phyloP scores from a whole-genome alignment of 2,329 filamentous ascomycete genomes.

The Plenodomus lindquistii region DNA sequence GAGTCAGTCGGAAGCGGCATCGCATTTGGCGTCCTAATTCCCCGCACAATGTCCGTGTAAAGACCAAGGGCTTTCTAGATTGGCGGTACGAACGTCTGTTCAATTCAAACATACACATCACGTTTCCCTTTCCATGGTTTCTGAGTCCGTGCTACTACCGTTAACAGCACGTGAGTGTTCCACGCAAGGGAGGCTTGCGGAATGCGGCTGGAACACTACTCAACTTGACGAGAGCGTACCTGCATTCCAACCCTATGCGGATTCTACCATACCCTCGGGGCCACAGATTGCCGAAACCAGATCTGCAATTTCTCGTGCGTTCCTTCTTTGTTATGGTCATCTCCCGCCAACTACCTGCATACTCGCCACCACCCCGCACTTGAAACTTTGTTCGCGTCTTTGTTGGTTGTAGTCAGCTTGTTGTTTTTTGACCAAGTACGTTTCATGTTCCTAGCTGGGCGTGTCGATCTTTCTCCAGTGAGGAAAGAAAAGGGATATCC shows the following conservation, averaged over 20 bases:
- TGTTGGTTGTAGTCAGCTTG: slow-evolving; percentile 11
- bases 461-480: not conserved
- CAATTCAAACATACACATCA: not conserved
- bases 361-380: slow-evolving; percentile 10
- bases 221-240: slow-evolving; percentile 11
- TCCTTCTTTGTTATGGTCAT: slow-evolving; percentile 32
- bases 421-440: slow-evolving; percentile 2
- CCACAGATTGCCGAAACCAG: slow-evolving; percentile 16
- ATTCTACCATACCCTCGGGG: slow-evolving; percentile 8
- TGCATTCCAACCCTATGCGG: slow-evolving; percentile 10
- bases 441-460: slow-evolving; percentile 13
- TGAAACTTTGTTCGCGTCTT: slow-evolving; percentile 11
- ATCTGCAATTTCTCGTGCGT: slow-evolving; percentile 25
- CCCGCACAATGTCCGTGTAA: slow-evolving; percentile 7
- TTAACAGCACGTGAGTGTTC: slow-evolving; percentile 2
- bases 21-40: slow-evolving; percentile 25
- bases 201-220: slow-evolving; percentile 19
- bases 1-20: slow-evolving; percentile 20
- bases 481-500: slow-evolving; percentile 3
- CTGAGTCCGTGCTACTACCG: slow-evolving; percentile 1
- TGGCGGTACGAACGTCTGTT: slow-evolving; percentile 2
- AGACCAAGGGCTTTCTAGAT: slow-evolving; percentile 12
- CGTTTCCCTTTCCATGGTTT: not conserved
- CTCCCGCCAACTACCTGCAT: slow-evolving; percentile 13
- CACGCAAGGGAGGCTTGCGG: slow-evolving; percentile 21